Percentiles rank a stretch among this genome's conserved stretches.
Evolutionary conservation across 768 basidiomycete species (phyloP).

Genomic region (Candolleomyces eurysporus): DNA sequence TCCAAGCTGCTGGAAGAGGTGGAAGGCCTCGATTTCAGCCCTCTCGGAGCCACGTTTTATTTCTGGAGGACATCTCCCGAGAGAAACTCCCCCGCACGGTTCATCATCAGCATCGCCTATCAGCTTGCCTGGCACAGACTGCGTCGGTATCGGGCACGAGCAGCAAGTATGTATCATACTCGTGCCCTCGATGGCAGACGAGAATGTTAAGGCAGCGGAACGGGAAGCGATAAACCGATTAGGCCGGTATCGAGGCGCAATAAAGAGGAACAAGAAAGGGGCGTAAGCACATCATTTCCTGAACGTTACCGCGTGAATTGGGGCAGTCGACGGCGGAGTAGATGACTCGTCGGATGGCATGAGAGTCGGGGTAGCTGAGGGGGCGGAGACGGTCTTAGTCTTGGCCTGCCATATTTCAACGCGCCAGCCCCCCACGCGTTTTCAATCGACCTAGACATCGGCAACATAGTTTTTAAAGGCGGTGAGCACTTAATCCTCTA

Average conservation of each 20-base stretch:
- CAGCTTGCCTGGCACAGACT: no score
- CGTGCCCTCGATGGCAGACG: no score
- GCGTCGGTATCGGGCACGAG: no score
- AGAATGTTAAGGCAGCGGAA: no score
- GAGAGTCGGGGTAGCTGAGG: conserved; percentile 97
- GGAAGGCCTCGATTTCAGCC: no score
- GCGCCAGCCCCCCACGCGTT: conserved; percentile 96
- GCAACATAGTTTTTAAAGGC: conserved; percentile 99
- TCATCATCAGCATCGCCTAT: no score
- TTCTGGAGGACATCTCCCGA: no score
- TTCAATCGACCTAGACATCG: conserved; percentile 97
- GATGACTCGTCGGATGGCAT: conserved; percentile 99
- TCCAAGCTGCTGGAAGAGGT: no score
- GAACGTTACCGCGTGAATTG: conserved; percentile 98
- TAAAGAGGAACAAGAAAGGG: background rate
- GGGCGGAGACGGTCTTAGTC: conserved; percentile 99
- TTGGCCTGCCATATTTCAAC: conserved; percentile 99
- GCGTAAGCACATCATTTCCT: conserved; percentile 83
- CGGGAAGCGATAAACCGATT: background rate
- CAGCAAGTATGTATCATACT: no score
- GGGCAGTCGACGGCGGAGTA: conserved; percentile 98
- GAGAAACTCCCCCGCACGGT: no score
- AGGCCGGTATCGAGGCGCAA: background rate
- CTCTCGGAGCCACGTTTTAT: no score
- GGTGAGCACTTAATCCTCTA: conserved; percentile 99